Conservation (phyloP, 2,329 filamentous ascomycete species). For the Claviceps citrina region DNA sequence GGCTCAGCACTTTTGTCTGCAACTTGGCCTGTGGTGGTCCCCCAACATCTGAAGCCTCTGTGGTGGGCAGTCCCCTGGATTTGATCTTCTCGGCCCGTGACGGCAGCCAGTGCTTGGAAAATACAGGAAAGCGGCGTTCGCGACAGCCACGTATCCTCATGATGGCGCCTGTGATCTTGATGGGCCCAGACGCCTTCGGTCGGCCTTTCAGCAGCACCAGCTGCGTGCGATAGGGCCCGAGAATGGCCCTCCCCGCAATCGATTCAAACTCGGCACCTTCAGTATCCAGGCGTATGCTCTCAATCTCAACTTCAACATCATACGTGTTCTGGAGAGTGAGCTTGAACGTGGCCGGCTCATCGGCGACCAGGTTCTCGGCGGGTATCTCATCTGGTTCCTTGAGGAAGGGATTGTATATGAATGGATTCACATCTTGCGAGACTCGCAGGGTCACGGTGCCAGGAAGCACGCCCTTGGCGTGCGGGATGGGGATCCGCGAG, state of each 20-base stretch:
- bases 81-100: conserved; percentile 61
- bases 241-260: conserved; percentile 44
- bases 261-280: conserved; percentile 60
- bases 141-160: conserved; percentile 71
- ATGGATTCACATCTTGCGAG: conserved; percentile 58
- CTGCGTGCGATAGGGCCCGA: conserved; percentile 74
- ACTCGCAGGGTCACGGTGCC: conserved; percentile 33
- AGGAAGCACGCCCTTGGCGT: conserved; percentile 40
- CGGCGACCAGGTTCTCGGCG: conserved; percentile 59
- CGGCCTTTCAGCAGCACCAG: conserved; percentile 56
- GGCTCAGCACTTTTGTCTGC: conserved; percentile 36
- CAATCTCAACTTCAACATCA: conserved; percentile 81
- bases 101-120: conserved; percentile 60
- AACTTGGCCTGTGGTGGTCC: conserved; percentile 25
- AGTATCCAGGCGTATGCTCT: conserved; percentile 60
- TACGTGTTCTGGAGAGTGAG: conserved; percentile 87
- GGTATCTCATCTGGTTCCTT: conserved; percentile 47
- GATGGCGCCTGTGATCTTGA: conserved; percentile 63
- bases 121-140: conserved; percentile 71
- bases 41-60: conserved; percentile 29
- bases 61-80: conserved; percentile 47
- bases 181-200: conserved; percentile 48
- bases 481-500: conserved; percentile 48
- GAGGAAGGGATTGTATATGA: conserved; percentile 88
- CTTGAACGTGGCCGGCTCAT: conserved; percentile 61